Percentiles rank a stretch among this genome's conserved stretches.
These are phyloP conservation scores for Podila minutissima DNA, from an alignment of 192 early-diverging fungal species.

Conservation along the genomic window DNA sequence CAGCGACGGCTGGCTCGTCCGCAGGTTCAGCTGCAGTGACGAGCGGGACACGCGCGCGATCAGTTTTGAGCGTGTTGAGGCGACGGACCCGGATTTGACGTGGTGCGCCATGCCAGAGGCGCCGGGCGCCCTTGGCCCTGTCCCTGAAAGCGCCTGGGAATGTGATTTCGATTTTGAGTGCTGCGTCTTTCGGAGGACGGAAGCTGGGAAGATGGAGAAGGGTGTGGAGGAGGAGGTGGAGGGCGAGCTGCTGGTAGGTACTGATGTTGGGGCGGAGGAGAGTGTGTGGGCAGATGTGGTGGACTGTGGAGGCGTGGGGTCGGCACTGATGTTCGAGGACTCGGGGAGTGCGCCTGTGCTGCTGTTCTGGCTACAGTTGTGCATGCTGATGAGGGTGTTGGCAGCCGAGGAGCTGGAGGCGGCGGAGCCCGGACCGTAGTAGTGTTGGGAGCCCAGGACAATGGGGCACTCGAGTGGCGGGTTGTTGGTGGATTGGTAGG, in stretches of 20 bases:
- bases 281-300: not conserved
- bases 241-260: not conserved
- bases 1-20: not conserved
- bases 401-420: conserved; percentile 7
- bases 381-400: conserved; percentile 20
- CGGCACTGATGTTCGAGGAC: no score
- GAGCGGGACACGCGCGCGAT: conserved; percentile 3
- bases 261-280: not conserved
- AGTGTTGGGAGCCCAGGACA: not conserved
- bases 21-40: conserved; percentile 24
- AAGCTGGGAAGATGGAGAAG: conserved; percentile 1
- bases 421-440: conserved; percentile 8
- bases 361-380: not conserved
- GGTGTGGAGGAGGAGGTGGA: not conserved
- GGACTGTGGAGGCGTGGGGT: not conserved
- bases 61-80: conserved; percentile 12
- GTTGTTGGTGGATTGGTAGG: conserved; percentile 17
- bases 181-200: not conserved
- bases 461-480: no score
- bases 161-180: conserved; percentile 2
- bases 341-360: not conserved
- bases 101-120: no score
- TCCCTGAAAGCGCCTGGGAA: no score
- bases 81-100: not conserved
- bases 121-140: no score